These are phyloP conservation scores for Cicer judaicum DNA, from an alignment of 306 rosid genomes.

Conservation along the genomic window DNA sequence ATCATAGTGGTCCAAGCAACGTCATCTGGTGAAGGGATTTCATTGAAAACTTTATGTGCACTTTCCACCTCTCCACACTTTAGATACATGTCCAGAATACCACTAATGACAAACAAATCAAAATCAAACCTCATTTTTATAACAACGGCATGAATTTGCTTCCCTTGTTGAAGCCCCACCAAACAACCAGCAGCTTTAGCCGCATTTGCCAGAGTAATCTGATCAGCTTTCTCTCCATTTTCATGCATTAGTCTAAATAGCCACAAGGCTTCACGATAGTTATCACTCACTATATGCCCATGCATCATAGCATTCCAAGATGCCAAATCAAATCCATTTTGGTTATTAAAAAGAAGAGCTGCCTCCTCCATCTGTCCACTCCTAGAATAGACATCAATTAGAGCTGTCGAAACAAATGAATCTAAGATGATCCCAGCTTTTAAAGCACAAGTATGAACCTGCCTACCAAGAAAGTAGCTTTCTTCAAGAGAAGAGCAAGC, in stretches of 20 bases:
- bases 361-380: slow-evolving; percentile 77
- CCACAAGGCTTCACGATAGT: slow-evolving; percentile 58
- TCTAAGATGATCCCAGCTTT: slow-evolving; percentile 57
- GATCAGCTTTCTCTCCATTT: slow-evolving; percentile 58
- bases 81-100: slow-evolving; percentile 80
- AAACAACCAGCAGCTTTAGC: slow-evolving; percentile 73
- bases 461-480: slow-evolving; percentile 53
- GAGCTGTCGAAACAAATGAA: slow-evolving; percentile 72
- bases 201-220: slow-evolving; percentile 67
- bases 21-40: slow-evolving; percentile 67
- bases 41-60: slow-evolving; percentile 59
- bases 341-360: slow-evolving; percentile 54
- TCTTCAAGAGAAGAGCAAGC: slow-evolving; percentile 69
- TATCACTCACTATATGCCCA: slow-evolving; percentile 58
- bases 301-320: slow-evolving; percentile 88
- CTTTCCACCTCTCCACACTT: slow-evolving; percentile 79
- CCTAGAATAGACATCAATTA: slow-evolving; percentile 74
- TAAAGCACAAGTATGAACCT: slow-evolving; percentile 69
- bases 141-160: slow-evolving; percentile 71
- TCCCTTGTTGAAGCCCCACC: slow-evolving; percentile 66
- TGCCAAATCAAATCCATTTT: slow-evolving; percentile 69
- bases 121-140: slow-evolving; percentile 53
- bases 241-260: slow-evolving; percentile 60
- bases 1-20: slow-evolving; percentile 94
- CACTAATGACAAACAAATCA: slow-evolving; percentile 66